Evolutionary conservation across 768 basidiomycete species (phyloP).

Genomic region (Pluteus cervinus): DNA sequence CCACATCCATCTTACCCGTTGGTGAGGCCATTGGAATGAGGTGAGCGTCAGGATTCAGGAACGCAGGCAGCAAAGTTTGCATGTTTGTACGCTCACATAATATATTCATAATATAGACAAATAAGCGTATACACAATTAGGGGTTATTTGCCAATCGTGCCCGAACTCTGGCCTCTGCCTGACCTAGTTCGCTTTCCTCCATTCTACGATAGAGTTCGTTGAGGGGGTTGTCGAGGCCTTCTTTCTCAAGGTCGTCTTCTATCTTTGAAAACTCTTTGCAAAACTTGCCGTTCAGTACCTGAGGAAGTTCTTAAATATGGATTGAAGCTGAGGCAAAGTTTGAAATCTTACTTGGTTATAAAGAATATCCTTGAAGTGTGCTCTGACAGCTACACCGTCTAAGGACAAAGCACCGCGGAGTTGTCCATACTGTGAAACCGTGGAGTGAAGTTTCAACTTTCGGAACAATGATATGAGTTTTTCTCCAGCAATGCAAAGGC

Average conservation of each 20-base stretch:
- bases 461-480: background rate
- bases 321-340: too few relatives aligned
- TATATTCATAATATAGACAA: background rate
- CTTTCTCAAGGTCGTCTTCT: constrained; percentile 50
- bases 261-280: constrained; percentile 47
- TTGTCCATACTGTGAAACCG: constrained; percentile 58
- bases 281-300: constrained; percentile 60
- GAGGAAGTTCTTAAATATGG: background rate
- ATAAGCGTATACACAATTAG: constrained; percentile 10
- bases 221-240: constrained; percentile 48
- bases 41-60: constrained; percentile 1
- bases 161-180: constrained; percentile 56
- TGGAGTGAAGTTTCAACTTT: constrained; percentile 56
- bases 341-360: constrained; percentile 48
- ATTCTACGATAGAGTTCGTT: constrained; percentile 45
- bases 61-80: constrained; percentile 8
- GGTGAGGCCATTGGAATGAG: constrained; percentile 36
- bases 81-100: constrained; percentile 4
- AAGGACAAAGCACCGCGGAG: constrained; percentile 51
- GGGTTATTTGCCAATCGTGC: constrained; percentile 38
- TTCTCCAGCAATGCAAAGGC: background rate
- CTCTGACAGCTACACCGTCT: constrained; percentile 41
- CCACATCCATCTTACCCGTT: constrained; percentile 57
- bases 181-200: constrained; percentile 45
- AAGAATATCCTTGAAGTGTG: constrained; percentile 54